Base-by-base conservation (phyloP, 345 rosid genomes). In the Linum lewisii region DNA sequence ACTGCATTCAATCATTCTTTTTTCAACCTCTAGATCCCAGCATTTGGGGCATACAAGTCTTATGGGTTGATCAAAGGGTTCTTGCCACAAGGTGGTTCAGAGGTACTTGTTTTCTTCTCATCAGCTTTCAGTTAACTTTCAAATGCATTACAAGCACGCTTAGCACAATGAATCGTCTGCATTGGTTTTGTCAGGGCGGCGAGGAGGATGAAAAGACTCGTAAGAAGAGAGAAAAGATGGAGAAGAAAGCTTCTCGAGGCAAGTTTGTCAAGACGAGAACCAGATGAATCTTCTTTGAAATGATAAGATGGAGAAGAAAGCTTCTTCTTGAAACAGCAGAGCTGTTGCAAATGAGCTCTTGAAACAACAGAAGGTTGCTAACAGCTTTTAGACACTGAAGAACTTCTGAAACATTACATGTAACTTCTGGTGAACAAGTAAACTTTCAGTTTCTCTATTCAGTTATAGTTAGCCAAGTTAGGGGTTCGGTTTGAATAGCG, bases 161-260 rank as follows among this genome's bases (percentile, higher is more conserved):
- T 25, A 16, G 38, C 38, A 44, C 51, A 19, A 49, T 7, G 20
- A 37, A 18, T 51, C 25, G 29, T 29, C 11, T 66, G 14, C 47
- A 7, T 61, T 1, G 0, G 34, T 52, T 54, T 78, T 38, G 55
- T 47, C 57, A 90, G 95, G 94, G 84, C 66, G 84, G 56, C 19
- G 70, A 5, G 51, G 95, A 85, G 72, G 98, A 87, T 64, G 96
- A 87, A 58, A 91, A 91, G 72, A 77, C 84, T 24, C 89, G 95
- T 58, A 85, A 85, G 68, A 85, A 87, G 77, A 81, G 95, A 63
- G 95, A 87, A 74, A 91, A 84, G 82, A 77, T 91, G 88, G 98
- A 91, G 86, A 91, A 69, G 75, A 82, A 81, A 65, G 83, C 88
- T 58, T 82, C 94, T 3, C 76, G 86, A 65, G 75, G 71, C 64